Percentiles rank a stretch among this genome's conserved stretches.
These are phyloP conservation scores for Endotrypanum monterogeii DNA, from an alignment of 208 protist species.

Conservation along the genomic window DNA sequence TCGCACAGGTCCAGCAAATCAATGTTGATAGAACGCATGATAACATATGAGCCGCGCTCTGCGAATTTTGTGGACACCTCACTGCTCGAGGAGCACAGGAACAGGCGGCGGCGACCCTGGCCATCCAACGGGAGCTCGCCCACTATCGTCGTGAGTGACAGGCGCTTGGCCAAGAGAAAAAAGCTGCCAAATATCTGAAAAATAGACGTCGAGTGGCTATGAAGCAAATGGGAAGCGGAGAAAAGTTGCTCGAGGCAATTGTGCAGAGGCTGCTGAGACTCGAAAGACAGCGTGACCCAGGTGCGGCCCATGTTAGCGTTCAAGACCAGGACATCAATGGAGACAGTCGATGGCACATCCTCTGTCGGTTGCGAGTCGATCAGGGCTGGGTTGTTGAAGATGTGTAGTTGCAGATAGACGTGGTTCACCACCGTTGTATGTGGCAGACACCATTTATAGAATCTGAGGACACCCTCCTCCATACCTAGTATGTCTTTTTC, in stretches of 20 bases:
- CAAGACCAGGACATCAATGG: constrained; percentile 48
- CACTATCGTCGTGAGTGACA: constrained; percentile 36
- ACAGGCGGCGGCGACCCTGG: constrained; percentile 48
- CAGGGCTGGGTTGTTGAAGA: constrained; percentile 56
- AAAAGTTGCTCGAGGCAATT: constrained; percentile 56
- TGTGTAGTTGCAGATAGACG: constrained; percentile 80
- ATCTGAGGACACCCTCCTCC: constrained; percentile 77
- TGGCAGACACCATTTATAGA: constrained; percentile 83
- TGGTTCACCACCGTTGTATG: constrained; percentile 85
- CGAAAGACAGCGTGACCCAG: constrained; percentile 41
- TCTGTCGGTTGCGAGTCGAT: constrained; percentile 28
- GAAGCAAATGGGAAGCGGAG: constrained; percentile 39
- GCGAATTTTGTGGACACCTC: constrained; percentile 69
- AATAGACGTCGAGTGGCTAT: constrained; percentile 49
- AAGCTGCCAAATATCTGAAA: constrained; percentile 74
- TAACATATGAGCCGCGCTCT: constrained; percentile 57
- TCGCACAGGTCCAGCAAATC: constrained; percentile 73
- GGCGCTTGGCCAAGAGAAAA: constrained; percentile 54
- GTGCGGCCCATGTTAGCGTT: constrained; percentile 27
- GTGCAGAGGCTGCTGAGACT: constrained; percentile 32
- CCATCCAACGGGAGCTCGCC: constrained; percentile 46
- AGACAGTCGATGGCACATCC: constrained; percentile 14
- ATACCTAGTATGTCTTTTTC: constrained; percentile 61
- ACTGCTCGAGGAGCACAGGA: constrained; percentile 51
- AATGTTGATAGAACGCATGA: constrained; percentile 73